These are phyloP conservation scores for Trametes gibbosa DNA, from an alignment of 768 basidiomycete genomes.

Conservation along the genomic window DNA sequence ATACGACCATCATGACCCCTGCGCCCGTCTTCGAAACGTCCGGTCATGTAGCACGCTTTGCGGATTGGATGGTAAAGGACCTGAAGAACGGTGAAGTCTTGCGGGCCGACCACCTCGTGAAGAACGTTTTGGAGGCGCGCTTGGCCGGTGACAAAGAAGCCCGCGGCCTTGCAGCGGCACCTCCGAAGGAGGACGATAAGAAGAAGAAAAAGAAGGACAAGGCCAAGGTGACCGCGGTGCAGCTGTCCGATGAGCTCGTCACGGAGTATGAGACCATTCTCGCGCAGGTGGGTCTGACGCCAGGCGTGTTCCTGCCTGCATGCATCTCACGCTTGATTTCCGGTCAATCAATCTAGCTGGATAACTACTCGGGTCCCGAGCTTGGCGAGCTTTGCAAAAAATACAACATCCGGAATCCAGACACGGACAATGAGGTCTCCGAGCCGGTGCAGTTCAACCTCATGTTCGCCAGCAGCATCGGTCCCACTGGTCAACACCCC, in stretches of 20 bases:
- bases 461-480: constrained; percentile 98
- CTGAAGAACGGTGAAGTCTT: constrained; percentile 92
- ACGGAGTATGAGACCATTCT: constrained; percentile 78
- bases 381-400: constrained; percentile 84
- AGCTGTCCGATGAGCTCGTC: constrained; percentile 70
- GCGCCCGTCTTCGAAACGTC: constrained; percentile 93
- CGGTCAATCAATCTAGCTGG: constrained; percentile 54
- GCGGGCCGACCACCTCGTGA: constrained; percentile 94
- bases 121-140: constrained; percentile 85
- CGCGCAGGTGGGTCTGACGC: constrained; percentile 66
- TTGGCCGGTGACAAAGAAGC: constrained; percentile 91
- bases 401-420: constrained; percentile 82
- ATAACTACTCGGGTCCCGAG: constrained; percentile 89
- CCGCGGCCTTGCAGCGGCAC: constrained; percentile 65
- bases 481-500: constrained; percentile 94
- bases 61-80: constrained; percentile 99
- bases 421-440: constrained; percentile 87
- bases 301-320: background rate
- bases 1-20: constrained; percentile 97
- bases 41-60: constrained; percentile 96
- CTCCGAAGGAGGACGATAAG: constrained; percentile 47
- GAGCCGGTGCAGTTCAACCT: constrained; percentile 97
- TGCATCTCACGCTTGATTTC: constrained; percentile 7
- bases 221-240: constrained; percentile 66
- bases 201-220: constrained; percentile 75